phyloP scores from a whole-genome alignment of 495 filamentous ascomycete species.

The Xylaria flabelliformis region DNA sequence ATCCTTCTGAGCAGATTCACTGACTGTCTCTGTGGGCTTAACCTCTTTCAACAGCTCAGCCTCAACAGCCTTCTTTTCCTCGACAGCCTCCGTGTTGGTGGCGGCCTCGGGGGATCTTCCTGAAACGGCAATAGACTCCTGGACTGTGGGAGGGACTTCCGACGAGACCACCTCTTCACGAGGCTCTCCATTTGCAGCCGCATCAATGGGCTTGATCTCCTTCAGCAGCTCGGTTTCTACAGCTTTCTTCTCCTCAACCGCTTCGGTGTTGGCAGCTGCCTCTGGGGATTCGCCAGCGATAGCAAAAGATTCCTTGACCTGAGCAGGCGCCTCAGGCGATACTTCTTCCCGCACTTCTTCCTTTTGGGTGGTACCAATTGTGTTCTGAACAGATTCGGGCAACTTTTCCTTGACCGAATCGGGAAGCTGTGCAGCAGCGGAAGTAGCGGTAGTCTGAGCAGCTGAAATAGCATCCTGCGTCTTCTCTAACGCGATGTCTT shows the following conservation, averaged over 20 bases:
- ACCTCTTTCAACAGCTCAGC: constrained; percentile 64
- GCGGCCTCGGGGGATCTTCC: constrained; percentile 73
- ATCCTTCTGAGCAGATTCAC: background rate
- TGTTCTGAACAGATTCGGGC: constrained; percentile 40
- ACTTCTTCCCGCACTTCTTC: constrained; percentile 45
- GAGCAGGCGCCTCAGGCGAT: constrained; percentile 66
- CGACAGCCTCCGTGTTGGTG: constrained; percentile 67
- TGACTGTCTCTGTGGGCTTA: constrained; percentile 37
- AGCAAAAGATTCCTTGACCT: constrained; percentile 75
- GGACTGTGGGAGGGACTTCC: constrained; percentile 73
- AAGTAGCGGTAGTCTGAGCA: constrained; percentile 35
- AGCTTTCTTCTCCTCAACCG: constrained; percentile 78
- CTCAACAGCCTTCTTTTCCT: constrained; percentile 80
- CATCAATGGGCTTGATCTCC: constrained; percentile 45
- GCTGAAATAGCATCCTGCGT: constrained; percentile 39
- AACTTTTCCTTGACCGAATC: constrained; percentile 45
- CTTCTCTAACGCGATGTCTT: constrained; percentile 41
- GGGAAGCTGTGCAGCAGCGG: constrained; percentile 42
- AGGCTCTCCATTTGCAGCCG: constrained; percentile 35
- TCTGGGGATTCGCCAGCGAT: constrained; percentile 71
- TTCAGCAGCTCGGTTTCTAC: constrained; percentile 72
- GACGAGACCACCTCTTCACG: constrained; percentile 50
- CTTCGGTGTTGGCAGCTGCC: constrained; percentile 69
- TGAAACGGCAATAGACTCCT: constrained; percentile 72
- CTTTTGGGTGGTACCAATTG: constrained; percentile 34